These are phyloP conservation scores for Botrytis squamosa DNA, from an alignment of 2,329 filamentous ascomycete genomes.

Conservation along the genomic window DNA sequence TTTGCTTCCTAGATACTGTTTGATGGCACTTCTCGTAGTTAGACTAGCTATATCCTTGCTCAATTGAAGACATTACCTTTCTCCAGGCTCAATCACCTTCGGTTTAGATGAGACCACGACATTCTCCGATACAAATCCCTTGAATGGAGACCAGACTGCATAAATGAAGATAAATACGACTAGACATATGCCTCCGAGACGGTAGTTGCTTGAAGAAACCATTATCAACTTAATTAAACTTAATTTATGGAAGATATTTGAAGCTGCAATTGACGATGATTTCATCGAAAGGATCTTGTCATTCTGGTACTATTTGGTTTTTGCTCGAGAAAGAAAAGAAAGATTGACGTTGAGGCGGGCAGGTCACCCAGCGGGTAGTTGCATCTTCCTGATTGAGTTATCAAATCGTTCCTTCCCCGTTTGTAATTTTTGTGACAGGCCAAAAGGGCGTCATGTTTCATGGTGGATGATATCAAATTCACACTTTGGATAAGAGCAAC, in stretches of 20 bases:
- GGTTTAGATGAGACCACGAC: neutral
- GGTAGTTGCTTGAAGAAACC: constrained; percentile 14
- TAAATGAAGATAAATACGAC: constrained; percentile 12
- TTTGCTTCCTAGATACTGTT: constrained; percentile 31
- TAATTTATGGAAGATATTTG: neutral
- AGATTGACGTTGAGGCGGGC: neutral
- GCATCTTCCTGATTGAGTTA: constrained; percentile 5
- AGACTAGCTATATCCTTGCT: neutral
- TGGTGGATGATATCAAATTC: neutral
- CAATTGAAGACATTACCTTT: constrained; percentile 24
- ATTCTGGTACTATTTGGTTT: neutral
- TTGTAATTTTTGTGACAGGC: neutral
- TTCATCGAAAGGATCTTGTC: neutral
- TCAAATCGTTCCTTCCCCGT: constrained; percentile 3
- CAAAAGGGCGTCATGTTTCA: neutral
- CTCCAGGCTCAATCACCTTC: constrained; percentile 21
- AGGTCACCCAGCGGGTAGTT: constrained; percentile 4
- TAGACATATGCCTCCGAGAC: constrained; percentile 9
- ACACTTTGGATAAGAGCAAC: neutral
- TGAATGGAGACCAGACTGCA: constrained; percentile 14
- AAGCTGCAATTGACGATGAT: neutral
- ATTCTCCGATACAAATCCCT: neutral
- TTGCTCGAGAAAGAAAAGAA: neutral
- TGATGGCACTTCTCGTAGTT: constrained; percentile 24
- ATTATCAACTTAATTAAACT: neutral